phyloP scores from a whole-genome alignment of 2,329 filamentous ascomycete genomes.

The Mollisia scopiformis region DNA sequence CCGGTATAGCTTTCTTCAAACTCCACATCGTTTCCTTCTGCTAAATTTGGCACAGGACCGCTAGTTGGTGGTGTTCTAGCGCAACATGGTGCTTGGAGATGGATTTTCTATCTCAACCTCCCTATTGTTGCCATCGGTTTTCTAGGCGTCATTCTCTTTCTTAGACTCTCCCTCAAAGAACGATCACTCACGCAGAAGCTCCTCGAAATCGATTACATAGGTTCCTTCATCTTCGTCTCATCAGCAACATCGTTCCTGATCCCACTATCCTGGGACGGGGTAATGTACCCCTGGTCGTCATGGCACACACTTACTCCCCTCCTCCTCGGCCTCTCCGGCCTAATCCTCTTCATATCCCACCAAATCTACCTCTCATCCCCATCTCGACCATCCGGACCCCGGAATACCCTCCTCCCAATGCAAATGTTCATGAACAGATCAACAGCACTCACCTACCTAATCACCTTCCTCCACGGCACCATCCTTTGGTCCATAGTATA shows the following conservation, averaged over 20 bases:
- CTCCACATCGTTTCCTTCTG: neutral
- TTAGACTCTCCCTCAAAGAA: conserved; percentile 28
- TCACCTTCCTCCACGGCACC: conserved; percentile 57
- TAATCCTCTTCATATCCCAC: conserved; percentile 54
- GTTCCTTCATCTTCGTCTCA: conserved; percentile 21
- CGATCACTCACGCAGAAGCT: conserved; percentile 27
- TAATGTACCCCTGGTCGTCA: conserved; percentile 63
- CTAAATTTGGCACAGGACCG: neutral
- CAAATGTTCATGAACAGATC: conserved; percentile 46
- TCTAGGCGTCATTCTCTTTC: neutral
- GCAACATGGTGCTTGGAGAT: neutral
- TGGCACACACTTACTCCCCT: conserved; percentile 58
- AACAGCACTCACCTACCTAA: conserved; percentile 49
- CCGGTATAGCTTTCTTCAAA: neutral
- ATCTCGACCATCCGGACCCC: neutral
- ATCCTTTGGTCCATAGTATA: conserved; percentile 54
- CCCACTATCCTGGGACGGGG: conserved; percentile 41
- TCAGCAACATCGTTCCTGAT: conserved; percentile 19
- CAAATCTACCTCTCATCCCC: conserved; percentile 39
- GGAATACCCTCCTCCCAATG: conserved; percentile 36
- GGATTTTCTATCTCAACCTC: conserved; percentile 1
- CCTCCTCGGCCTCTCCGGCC: conserved; percentile 51
- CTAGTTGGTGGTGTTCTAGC: neutral
- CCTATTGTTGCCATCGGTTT: neutral
- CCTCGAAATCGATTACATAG: conserved; percentile 31